Conservation (phyloP, 106 monocot genomes). For the Allium cepa region DNA sequence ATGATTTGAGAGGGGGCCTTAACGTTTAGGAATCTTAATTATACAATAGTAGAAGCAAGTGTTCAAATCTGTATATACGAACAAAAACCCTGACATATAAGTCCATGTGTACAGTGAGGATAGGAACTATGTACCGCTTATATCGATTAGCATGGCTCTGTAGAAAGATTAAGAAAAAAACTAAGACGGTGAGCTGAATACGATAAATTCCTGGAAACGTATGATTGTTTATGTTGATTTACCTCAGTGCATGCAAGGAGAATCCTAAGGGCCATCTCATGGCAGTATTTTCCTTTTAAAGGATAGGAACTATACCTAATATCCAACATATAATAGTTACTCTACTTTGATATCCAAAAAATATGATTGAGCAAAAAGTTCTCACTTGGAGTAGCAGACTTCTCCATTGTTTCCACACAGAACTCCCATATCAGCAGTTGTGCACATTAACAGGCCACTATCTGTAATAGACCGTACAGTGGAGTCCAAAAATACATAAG, state of each 20-base stretch:
- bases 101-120: conserved; percentile 94
- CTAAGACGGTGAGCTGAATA: too few relatives aligned
- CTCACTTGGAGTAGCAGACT: conserved; percentile 97
- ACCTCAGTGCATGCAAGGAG: conserved; percentile 97
- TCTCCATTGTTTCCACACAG: conserved; percentile 88
- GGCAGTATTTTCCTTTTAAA: conserved; percentile 90
- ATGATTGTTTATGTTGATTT: background rate
- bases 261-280: conserved; percentile 94
- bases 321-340: conserved; percentile 2
- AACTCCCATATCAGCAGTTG: conserved; percentile 96
- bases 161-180: background rate
- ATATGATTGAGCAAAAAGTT: background rate
- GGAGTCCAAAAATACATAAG: conserved; percentile 84
- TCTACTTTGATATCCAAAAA: background rate
- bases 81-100: conserved; percentile 98
- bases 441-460: conserved; percentile 93
- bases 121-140: conserved; percentile 87
- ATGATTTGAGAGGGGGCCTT: background rate
- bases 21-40: background rate
- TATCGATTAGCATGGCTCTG: conserved; percentile 99
- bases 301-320: conserved; percentile 88
- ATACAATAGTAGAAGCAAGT: background rate
- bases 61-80: conserved; percentile 74
- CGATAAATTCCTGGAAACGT: too few relatives aligned
- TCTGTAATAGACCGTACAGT: conserved; percentile 87